Evolutionary conservation across 2,329 filamentous ascomycete genomes (phyloP), one percentile per base, ranked within the genome.

Genomic region (Penicillium olsonii): DNA sequence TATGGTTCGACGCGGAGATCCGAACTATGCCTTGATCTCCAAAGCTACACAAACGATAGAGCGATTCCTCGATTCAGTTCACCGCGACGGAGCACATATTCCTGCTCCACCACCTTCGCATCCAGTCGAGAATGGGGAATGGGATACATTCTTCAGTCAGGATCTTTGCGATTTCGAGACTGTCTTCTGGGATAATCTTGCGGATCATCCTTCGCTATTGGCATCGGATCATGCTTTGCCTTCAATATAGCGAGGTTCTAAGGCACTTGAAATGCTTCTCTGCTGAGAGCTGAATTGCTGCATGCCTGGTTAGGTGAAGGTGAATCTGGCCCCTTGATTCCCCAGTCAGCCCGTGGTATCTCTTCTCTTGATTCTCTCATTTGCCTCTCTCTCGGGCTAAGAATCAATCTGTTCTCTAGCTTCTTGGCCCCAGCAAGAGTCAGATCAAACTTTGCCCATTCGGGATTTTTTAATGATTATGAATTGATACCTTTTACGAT

Each of bases 151-250:
- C 20, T 40, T 61, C 20, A 56, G 56, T 17, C 56, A 60, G 27
- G 56, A 63, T 52, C 29, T 59, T 22, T 63, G 56, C 56, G 63
- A 65, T 46, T 63, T 60, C 17, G 62, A 65, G 41, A 54, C 56
- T 33, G 61, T 53, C 4, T 65, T 64, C 37, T 65, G 59, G 63
- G 54, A 62, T 31, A 60, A 53, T 19, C 33, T 65, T 20, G 60
- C 63, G 8, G 62, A 64, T 46, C 63, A 64, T 47, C 63, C 62
- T 2, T 61, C 59, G 18, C 49, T 64, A 26, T 26, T 59, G 31
- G 57, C 53, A 15, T 40, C 59, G 15, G 59, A 61, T 51, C 44
- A 55, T 24, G 48, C 48, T 5, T 49, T 61, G 31, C 57, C 57
- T 39, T 15, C 31, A 42, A 48, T 60, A 9, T 61, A 53, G 18